Percentiles rank a stretch among this genome's conserved stretches.
These are phyloP conservation scores for Hypoxylon trugodes DNA, from an alignment of 495 filamentous ascomycete species.

Conservation along the genomic window DNA sequence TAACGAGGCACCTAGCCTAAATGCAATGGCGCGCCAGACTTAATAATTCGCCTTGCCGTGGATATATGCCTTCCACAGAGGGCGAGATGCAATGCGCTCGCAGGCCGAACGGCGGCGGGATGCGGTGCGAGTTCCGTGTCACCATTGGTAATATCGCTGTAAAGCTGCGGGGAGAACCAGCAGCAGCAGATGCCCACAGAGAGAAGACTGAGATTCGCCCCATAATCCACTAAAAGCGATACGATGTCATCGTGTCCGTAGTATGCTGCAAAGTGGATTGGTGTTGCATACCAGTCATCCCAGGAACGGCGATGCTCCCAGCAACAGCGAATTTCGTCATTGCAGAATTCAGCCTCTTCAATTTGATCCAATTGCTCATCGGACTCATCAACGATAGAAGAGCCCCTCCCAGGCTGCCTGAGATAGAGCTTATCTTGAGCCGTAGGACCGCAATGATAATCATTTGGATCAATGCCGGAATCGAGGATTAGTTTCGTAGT, in stretches of 20 bases:
- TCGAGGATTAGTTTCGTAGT: neutral
- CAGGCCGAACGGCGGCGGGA: neutral
- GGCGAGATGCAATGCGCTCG: conserved; percentile 1
- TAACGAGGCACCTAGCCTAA: neutral
- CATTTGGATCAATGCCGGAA: conserved; percentile 6
- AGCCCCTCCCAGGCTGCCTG: too few relatives aligned
- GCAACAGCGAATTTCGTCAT: neutral
- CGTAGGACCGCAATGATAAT: neutral
- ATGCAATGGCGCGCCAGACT: neutral
- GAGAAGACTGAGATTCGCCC: conserved; percentile 1
- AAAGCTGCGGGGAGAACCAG: neutral
- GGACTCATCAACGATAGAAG: too few relatives aligned
- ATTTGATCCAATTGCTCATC: too few relatives aligned
- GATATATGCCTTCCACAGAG: conserved; percentile 6
- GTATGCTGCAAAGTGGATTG: conserved; percentile 15
- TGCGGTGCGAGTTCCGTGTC: neutral
- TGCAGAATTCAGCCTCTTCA: neutral
- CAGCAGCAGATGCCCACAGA: neutral
- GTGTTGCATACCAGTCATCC: neutral
- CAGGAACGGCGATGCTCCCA: neutral
- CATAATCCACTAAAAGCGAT: neutral
- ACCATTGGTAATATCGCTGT: neutral
- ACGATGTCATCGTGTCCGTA: conserved; percentile 8
- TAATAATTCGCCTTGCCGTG: conserved; percentile 12
- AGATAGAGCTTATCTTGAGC: too few relatives aligned